Evolutionary conservation across 2,329 filamentous ascomycete species (phyloP).

Genomic region (Ophiostoma piceae): DNA sequence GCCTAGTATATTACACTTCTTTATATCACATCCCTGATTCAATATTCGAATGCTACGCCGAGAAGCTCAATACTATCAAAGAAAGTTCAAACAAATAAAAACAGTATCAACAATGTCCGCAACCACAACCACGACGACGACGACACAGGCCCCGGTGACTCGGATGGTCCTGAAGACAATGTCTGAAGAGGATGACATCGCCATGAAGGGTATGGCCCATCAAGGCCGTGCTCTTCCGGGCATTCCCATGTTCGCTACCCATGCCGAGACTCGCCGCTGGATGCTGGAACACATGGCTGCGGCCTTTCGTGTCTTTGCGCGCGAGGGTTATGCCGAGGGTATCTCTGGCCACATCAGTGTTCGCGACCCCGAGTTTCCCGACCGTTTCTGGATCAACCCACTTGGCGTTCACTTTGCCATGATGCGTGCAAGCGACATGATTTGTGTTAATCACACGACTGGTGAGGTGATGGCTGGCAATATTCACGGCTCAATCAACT

Average conservation of each 20-base stretch:
- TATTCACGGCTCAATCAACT: conserved; percentile 46
- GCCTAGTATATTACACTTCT: neutral
- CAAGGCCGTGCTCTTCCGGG: conserved; percentile 22
- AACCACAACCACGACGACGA: conserved; percentile 3
- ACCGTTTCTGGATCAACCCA: conserved; percentile 59
- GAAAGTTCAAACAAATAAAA: neutral
- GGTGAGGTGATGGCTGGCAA: conserved; percentile 48
- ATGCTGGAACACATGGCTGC: conserved; percentile 46
- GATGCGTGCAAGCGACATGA: conserved; percentile 54
- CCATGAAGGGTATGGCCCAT: conserved; percentile 24
- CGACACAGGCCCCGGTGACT: neutral
- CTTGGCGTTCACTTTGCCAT: conserved; percentile 53
- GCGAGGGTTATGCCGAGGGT: conserved; percentile 56
- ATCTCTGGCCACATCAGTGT: conserved; percentile 58
- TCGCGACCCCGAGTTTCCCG: conserved; percentile 50
- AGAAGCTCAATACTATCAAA: neutral
- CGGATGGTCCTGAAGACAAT: neutral
- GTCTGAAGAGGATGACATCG: neutral
- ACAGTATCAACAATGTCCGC: neutral
- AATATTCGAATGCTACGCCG: neutral
- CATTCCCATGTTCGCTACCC: conserved; percentile 23
- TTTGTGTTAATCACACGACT: conserved; percentile 47
- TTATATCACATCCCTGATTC: neutral
- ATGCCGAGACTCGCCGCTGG: conserved; percentile 23
- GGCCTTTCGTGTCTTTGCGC: conserved; percentile 57